Conservation (phyloP, 2,329 filamentous ascomycete genomes). For the Alternaria sp. region DNA sequence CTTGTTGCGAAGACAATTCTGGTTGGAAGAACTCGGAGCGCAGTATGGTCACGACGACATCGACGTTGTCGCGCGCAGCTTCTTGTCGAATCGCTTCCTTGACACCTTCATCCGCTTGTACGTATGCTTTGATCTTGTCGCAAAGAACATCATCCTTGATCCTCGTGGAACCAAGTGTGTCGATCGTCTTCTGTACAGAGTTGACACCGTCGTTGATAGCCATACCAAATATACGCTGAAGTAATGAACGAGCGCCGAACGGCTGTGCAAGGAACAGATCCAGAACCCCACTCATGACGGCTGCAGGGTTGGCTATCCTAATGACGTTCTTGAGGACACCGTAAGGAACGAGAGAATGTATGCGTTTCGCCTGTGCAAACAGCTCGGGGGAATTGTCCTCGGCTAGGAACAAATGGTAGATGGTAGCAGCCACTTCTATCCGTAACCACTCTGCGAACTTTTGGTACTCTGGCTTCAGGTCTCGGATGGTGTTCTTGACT, state of each 20-base stretch:
- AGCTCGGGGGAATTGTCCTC: constrained; percentile 98
- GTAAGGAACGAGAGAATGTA: constrained; percentile 94
- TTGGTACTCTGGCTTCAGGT: constrained; percentile 92
- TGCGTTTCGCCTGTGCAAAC: constrained; percentile 90
- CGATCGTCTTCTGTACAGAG: constrained; percentile 85
- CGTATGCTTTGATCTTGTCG: constrained; percentile 81
- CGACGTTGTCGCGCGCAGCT: constrained; percentile 74
- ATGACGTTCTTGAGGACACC: constrained; percentile 95
- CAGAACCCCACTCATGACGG: constrained; percentile 94
- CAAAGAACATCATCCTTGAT: constrained; percentile 82
- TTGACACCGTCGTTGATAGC: constrained; percentile 90
- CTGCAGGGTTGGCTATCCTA: constrained; percentile 91
- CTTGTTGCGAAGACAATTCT: constrained; percentile 73
- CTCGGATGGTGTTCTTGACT: constrained; percentile 83
- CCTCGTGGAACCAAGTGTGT: constrained; percentile 71
- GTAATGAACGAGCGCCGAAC: constrained; percentile 84
- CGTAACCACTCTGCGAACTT: constrained; percentile 98
- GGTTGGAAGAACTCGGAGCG: constrained; percentile 78
- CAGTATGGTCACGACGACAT: constrained; percentile 84
- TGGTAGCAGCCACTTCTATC: constrained; percentile 94
- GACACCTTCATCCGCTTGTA: constrained; percentile 73
- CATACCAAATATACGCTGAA: constrained; percentile 93
- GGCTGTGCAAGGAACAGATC: constrained; percentile 96
- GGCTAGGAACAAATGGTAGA: constrained; percentile 96
- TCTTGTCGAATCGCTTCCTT: constrained; percentile 78